These are phyloP conservation scores for Monilinia vaccinii-corymbosi DNA, from an alignment of 2,329 filamentous ascomycete species.

Conservation along the genomic window DNA sequence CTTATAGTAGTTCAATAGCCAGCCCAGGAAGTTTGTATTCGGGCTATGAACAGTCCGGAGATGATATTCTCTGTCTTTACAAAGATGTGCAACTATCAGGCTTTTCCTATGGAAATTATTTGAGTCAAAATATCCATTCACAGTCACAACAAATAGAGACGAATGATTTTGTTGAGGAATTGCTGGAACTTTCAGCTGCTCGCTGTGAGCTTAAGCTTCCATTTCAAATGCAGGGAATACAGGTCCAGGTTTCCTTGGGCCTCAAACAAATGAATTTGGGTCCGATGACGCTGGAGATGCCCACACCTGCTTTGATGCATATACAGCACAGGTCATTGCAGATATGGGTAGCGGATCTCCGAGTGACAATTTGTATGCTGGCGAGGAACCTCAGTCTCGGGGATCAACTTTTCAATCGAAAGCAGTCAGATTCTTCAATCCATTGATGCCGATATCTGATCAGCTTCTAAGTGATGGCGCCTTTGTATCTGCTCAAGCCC, in stretches of 20 bases:
- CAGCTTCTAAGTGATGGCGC: background rate
- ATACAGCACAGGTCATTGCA: background rate
- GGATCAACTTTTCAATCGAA: background rate
- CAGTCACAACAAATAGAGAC: background rate
- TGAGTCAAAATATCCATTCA: background rate
- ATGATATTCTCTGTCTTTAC: background rate
- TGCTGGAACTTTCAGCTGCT: background rate
- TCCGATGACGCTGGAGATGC: background rate
- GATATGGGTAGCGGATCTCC: background rate
- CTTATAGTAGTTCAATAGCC: background rate
- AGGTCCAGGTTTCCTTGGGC: background rate
- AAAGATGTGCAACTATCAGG: background rate
- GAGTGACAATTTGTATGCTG: background rate
- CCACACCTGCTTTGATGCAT: background rate
- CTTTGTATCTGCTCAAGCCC: too few species aligned
- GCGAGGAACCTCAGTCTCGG: background rate
- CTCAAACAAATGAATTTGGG: too few species aligned
- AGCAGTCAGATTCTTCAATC: rapidly evolving
- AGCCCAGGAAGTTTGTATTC: background rate
- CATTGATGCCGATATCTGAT: background rate
- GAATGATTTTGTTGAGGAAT: background rate
- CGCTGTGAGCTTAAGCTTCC: background rate
- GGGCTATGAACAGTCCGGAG: background rate
- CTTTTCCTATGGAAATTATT: background rate
- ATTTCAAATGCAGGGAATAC: background rate